Conservation (phyloP, 2,329 filamentous ascomycete species). For the Cladophialophora chaetospira region DNA sequence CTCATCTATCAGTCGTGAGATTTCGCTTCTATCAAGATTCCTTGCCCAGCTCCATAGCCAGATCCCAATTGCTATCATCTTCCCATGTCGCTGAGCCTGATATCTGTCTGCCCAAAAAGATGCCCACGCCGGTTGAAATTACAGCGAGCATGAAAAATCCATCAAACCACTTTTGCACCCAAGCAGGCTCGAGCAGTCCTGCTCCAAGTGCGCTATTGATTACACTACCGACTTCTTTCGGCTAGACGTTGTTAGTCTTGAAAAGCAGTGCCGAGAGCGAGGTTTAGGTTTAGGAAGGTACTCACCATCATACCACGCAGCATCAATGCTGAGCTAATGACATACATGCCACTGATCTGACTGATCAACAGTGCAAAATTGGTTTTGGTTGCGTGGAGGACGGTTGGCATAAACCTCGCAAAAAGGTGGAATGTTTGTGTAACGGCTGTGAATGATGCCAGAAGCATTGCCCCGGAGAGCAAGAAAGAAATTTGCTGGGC, state of each 20-base stretch:
- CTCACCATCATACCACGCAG: conserved; percentile 76
- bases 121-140: conserved; percentile 65
- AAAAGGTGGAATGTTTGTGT: conserved; percentile 85
- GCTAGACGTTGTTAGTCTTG: too few species aligned
- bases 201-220: conserved; percentile 73
- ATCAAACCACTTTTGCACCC: conserved; percentile 84
- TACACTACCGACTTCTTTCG: conserved; percentile 72
- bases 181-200: conserved; percentile 70
- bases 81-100: conserved; percentile 52
- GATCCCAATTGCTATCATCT: conserved; percentile 62
- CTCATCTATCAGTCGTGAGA: too few species aligned
- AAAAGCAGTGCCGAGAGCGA: too few species aligned
- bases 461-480: conserved; percentile 78
- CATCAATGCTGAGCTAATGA: conserved; percentile 76
- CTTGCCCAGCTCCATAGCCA: conserved; percentile 72
- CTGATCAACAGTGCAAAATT: conserved; percentile 78
- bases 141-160: conserved; percentile 77
- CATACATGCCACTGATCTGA: conserved; percentile 81
- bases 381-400: conserved; percentile 73
- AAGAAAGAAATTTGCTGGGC: conserved; percentile 82
- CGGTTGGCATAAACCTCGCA: conserved; percentile 68
- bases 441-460: conserved; percentile 77
- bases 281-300: too few species aligned
- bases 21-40: conserved; percentile 45
- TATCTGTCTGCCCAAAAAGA: conserved; percentile 70